Evolutionary conservation across 225 moss, liverwort and hornwort genomes (phyloP), one percentile per base, ranked within the genome.

Genomic region (Climacium dendroides): DNA sequence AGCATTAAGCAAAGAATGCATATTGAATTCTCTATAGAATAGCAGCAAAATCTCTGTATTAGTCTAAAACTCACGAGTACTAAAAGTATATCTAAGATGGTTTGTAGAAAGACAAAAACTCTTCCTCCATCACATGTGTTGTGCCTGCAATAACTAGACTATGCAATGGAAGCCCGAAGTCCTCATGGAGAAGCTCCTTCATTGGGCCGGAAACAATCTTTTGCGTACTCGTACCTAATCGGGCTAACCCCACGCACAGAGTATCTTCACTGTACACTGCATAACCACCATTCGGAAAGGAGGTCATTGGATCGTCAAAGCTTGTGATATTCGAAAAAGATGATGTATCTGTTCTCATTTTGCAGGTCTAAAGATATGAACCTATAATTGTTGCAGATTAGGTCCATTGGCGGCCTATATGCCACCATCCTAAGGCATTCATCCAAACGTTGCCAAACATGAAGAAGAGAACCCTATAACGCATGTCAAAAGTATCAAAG

Each of bases 91-190:
- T 76, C 80, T 91, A 93, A 28, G 89, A 90, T 82, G 88, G 83
- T 90, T 88, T 95, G 48, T 95, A 95, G 79, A 96, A 96, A 85
- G 91, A 95, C 81, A 99, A 60, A 89, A 97, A 97, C 85, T 99
- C 98, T 87, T 95, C 94, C 92, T 99, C 98, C 95, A 99, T 94
- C 62, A 99, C 94, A 81, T 99, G 98, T 66, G 91, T 95, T 34
- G 82, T 89, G 86, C 98, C 97, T 78, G 96, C 89, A 74, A 99
- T 95, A 66, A 99, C 93, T 87, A 99, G 86, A 85, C 97, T 97
- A 76, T 99, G 98, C 86, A 99, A 88, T 13, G 98, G 98, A 71
- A 90, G 65, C 43, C 97, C 97, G 87, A 99, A 99, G 86, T 97
- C 95, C 75, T 94, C 92, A 73, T 91, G 81, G 62, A 94, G 88